Evolutionary conservation across 139 green algal genomes (phyloP).

Genomic region (Edaphochlamys debaryana): DNA sequence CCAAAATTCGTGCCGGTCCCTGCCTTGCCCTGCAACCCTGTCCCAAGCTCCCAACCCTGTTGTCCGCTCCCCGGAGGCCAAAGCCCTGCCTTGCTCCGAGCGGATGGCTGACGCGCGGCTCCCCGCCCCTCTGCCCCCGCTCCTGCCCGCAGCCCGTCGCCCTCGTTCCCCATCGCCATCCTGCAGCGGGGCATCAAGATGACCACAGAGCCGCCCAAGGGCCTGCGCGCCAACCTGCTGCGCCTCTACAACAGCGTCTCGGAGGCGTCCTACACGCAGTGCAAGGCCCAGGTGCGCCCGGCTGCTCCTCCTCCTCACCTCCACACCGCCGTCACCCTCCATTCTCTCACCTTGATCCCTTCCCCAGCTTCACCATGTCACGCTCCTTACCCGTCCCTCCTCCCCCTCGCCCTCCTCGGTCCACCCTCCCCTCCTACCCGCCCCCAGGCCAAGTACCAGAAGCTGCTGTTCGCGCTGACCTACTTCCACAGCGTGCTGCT

Average conservation of each 20-base stretch:
- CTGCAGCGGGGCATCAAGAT: constrained; percentile 90
- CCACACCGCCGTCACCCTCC: too few relatives aligned
- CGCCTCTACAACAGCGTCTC: constrained; percentile 82
- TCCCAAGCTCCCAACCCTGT: too few relatives aligned
- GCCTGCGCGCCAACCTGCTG: constrained; percentile 86
- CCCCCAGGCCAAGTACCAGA: constrained; percentile 77
- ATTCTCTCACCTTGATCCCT: too few relatives aligned
- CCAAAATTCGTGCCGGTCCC: too few relatives aligned
- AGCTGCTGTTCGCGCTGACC: constrained; percentile 87
- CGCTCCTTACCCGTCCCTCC: background rate
- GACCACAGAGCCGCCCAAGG: constrained; percentile 92
- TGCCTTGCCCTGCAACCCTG: too few relatives aligned
- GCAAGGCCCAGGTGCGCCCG: constrained; percentile 46
- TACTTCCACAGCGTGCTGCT: constrained; percentile 92
- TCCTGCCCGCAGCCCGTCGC: constrained; percentile 75
- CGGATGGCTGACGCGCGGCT: too few relatives aligned
- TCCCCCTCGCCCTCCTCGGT: background rate
- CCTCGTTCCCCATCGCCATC: constrained; percentile 86
- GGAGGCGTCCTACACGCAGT: constrained; percentile 77
- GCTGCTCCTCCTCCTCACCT: too few relatives aligned
- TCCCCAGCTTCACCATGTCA: too few relatives aligned
- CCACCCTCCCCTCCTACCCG: background rate
- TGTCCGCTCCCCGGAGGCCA: too few relatives aligned
- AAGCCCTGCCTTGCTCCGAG: too few relatives aligned
- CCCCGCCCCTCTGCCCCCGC: too few relatives aligned